Conservation (phyloP, 495 filamentous ascomycete genomes). For the Filosporella fistucella region DNA sequence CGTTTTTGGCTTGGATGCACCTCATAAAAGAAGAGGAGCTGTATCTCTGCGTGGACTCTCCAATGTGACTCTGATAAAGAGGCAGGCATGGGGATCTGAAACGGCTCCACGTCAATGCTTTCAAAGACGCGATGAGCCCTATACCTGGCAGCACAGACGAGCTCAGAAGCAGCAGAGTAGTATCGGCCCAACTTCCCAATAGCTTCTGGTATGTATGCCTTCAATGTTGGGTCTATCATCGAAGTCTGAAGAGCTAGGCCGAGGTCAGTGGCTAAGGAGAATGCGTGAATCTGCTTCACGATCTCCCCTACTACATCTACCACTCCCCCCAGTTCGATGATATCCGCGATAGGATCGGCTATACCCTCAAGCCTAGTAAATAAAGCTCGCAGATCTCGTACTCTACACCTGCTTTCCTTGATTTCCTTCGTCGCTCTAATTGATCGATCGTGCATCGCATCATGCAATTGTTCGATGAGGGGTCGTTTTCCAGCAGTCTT, state of each 20-base stretch:
- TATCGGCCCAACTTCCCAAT: conserved; percentile 28
- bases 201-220: conserved; percentile 22
- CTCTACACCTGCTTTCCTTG: background rate
- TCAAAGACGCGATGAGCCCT: conserved; percentile 18
- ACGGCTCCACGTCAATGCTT: conserved; percentile 20
- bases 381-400: conserved; percentile 3
- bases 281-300: conserved; percentile 4
- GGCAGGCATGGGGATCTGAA: conserved; percentile 12
- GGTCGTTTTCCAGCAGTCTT: conserved; percentile 12
- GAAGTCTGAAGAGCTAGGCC: conserved; percentile 1
- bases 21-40: conserved; percentile 35
- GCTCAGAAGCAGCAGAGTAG: conserved; percentile 21
- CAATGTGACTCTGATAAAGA: background rate
- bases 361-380: conserved; percentile 18
- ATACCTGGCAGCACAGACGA: conserved; percentile 24
- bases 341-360: background rate
- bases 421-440: background rate
- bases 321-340: background rate
- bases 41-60: conserved; percentile 36
- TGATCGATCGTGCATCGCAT: conserved; percentile 1
- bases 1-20: conserved; percentile 18
- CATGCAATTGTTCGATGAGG: conserved; percentile 8
- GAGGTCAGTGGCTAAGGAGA: conserved; percentile 5
- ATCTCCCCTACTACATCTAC: conserved; percentile 12
- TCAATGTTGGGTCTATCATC: conserved; percentile 15